Evolutionary conservation across 164 flowering plant species (phyloP).

Genomic region (Brasenia schreberi): DNA sequence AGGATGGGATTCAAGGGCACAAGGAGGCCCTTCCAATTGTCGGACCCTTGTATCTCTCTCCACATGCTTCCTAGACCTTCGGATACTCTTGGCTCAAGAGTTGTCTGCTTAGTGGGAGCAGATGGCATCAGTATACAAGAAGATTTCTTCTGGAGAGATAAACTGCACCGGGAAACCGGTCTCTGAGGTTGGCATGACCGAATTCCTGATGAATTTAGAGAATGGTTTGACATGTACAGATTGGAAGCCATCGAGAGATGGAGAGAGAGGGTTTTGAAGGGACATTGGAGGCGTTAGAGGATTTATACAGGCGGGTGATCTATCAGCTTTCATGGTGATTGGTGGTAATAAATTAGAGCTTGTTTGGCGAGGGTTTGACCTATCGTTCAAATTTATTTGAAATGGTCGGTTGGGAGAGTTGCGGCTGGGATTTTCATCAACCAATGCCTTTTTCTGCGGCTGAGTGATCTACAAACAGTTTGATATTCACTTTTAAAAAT

Average conservation of each 20-base stretch:
- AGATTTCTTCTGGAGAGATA: background rate
- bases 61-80: background rate
- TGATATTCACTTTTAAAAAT: too few species aligned
- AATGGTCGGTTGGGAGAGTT: too few species aligned
- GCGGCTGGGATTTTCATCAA: too few species aligned
- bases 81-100: background rate
- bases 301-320: background rate
- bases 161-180: background rate
- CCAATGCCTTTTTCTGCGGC: too few species aligned
- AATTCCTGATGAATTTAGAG: background rate
- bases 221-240: background rate
- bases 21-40: slow-evolving; percentile 55
- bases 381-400: too few species aligned
- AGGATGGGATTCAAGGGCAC: slow-evolving; percentile 62
- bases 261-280: background rate
- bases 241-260: background rate
- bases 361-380: background rate
- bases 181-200: background rate
- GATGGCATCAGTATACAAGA: background rate
- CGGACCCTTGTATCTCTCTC: slow-evolving; percentile 34
- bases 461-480: too few species aligned
- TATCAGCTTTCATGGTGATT: background rate
- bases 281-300: background rate
- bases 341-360: background rate
- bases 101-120: background rate